phyloP scores from a whole-genome alignment of 2,329 filamentous ascomycete genomes.

The Pyricularia grisea region DNA sequence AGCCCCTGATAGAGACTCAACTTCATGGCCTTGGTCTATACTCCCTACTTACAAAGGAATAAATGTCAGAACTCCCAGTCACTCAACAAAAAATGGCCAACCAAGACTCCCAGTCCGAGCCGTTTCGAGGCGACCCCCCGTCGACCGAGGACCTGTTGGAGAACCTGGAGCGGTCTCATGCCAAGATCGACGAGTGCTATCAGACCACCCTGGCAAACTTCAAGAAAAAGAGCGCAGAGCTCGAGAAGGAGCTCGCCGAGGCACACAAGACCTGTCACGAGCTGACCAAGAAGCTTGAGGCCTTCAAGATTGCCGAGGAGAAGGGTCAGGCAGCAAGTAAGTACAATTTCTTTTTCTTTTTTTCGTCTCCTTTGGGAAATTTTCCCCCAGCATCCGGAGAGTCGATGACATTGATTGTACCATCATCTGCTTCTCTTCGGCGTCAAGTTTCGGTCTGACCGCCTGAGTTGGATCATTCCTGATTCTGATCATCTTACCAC shows the following conservation, averaged over 20 bases:
- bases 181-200: not conserved
- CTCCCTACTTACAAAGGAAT: not conserved
- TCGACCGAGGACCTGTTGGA: not conserved
- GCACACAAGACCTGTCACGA: not conserved
- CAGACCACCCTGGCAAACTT: not conserved
- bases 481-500: too few relatives aligned
- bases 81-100: not conserved
- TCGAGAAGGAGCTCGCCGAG: not conserved
- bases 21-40: too few relatives aligned
- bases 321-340: not conserved
- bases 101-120: not conserved
- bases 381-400: too few relatives aligned
- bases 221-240: not conserved
- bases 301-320: not conserved
- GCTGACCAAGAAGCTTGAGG: not conserved
- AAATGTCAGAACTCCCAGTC: not conserved
- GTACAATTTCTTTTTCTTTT: not conserved
- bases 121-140: not conserved
- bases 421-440: too few relatives aligned
- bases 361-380: too few relatives aligned
- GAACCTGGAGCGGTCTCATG: not conserved
- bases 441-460: too few relatives aligned
- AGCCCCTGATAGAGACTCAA: too few relatives aligned
- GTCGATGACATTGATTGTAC: too few relatives aligned
- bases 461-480: too few relatives aligned